Percentiles rank a stretch among this genome's conserved stretches.
Evolutionary conservation across 129 eudicot genomes (phyloP).

Genomic region (Smallanthus sonchifolius): DNA sequence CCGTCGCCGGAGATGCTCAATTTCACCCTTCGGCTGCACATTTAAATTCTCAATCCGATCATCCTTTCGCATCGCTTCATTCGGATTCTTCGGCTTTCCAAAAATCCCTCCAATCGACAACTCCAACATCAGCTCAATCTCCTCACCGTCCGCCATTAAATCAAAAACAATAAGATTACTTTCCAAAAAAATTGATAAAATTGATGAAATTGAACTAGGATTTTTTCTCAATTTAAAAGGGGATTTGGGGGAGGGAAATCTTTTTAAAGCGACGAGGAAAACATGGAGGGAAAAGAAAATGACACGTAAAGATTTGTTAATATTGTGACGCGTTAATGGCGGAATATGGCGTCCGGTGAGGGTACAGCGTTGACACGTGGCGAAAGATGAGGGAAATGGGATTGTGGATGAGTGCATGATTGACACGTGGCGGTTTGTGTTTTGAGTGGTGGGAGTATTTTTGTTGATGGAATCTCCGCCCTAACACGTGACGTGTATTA

Average conservation of each 20-base stretch:
- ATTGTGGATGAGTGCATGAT: slow-evolving; percentile 10
- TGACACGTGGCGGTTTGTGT: slow-evolving; percentile 12
- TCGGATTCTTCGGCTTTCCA: slow-evolving; percentile 18
- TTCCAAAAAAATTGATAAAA: too few relatives aligned
- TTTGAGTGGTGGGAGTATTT: not conserved
- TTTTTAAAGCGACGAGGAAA: too few relatives aligned
- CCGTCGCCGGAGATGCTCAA: slow-evolving; percentile 46
- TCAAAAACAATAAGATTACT: too few relatives aligned
- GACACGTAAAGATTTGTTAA: slow-evolving; percentile 44
- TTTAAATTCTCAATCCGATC: not conserved
- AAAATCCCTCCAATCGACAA: slow-evolving; percentile 51
- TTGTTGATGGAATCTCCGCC: too few relatives aligned
- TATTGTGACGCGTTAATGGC: too few relatives aligned
- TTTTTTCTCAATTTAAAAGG: too few relatives aligned
- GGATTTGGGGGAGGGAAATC: not conserved
- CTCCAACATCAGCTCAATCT: slow-evolving; percentile 57
- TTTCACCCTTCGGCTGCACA: slow-evolving; percentile 33
- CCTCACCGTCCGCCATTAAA: slow-evolving; percentile 22
- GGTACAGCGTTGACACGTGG: slow-evolving; percentile 13
- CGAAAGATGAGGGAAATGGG: not conserved
- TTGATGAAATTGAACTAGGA: not conserved
- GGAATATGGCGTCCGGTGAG: not conserved
- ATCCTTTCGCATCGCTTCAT: not conserved
- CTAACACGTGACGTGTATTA: too few relatives aligned
- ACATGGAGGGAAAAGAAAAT: slow-evolving; percentile 14